Percentiles rank a stretch among this genome's conserved stretches.
These are phyloP conservation scores for Tulasnella sp. DNA, from an alignment of 768 basidiomycete genomes.

Conservation along the genomic window DNA sequence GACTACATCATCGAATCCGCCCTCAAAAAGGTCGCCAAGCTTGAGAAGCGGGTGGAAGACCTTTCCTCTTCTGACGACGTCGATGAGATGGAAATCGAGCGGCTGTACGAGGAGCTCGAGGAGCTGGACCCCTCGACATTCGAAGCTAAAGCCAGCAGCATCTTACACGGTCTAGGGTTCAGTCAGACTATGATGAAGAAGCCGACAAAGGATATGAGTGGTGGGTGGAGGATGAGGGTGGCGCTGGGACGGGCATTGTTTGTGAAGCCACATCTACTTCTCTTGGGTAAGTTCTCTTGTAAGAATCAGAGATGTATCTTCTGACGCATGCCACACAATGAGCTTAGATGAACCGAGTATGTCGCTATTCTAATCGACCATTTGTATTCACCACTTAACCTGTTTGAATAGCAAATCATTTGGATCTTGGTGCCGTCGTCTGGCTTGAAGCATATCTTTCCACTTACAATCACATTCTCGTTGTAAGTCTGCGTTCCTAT, in stretches of 20 bases:
- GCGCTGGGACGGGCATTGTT: slow-evolving; percentile 92
- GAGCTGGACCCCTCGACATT: slow-evolving; percentile 94
- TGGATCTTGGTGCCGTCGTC: slow-evolving; percentile 95
- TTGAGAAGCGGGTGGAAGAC: slow-evolving; percentile 91
- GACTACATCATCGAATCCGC: slow-evolving; percentile 95
- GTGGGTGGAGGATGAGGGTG: slow-evolving; percentile 99
- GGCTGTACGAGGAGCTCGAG: slow-evolving; percentile 90
- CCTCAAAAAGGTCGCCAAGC: slow-evolving; percentile 79
- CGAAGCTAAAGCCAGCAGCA: slow-evolving; percentile 89
- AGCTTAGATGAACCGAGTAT: slow-evolving; percentile 21
- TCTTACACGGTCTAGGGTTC: slow-evolving; percentile 97
- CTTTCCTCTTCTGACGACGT: slow-evolving; percentile 80
- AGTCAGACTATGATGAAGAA: slow-evolving; percentile 83
- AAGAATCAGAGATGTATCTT: background rate
- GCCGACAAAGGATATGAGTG: slow-evolving; percentile 97
- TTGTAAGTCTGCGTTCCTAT: slow-evolving; percentile 30
- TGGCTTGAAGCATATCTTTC: slow-evolving; percentile 98
- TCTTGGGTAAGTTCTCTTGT: slow-evolving; percentile 65
- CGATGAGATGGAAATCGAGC: slow-evolving; percentile 78
- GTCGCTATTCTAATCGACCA: background rate
- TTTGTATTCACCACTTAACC: background rate
- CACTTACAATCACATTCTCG: slow-evolving; percentile 97
- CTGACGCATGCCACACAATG: background rate
- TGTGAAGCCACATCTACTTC: slow-evolving; percentile 87
- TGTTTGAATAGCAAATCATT: slow-evolving; percentile 59